Evolutionary conservation across 2,329 filamentous ascomycete species (phyloP).

Genomic region (Venturia oleaginea): DNA sequence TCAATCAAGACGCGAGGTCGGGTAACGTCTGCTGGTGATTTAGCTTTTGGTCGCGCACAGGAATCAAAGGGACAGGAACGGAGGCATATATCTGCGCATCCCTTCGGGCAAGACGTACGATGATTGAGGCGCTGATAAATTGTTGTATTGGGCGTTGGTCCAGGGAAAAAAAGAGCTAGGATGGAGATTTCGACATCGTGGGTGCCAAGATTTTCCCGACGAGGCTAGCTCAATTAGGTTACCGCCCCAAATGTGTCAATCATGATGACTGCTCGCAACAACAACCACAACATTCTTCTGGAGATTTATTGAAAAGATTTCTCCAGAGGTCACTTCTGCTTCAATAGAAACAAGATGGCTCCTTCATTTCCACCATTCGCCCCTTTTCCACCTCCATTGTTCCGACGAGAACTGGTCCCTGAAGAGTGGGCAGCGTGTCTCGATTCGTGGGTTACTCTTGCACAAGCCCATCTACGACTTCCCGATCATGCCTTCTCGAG

Average conservation of each 20-base stretch:
- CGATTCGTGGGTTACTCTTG: conserved; percentile 64
- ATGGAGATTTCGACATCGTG: conserved; percentile 3
- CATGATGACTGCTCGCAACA: neutral
- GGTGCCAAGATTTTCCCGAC: neutral
- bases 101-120: neutral
- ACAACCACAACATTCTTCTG: neutral
- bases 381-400: conserved; percentile 59
- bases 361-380: conserved; percentile 48
- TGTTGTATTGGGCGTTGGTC: neutral
- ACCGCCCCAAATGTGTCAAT: neutral
- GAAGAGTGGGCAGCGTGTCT: conserved; percentile 71
- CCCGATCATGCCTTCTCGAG: conserved; percentile 46
- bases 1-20: conserved; percentile 41
- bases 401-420: conserved; percentile 56
- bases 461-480: conserved; percentile 55
- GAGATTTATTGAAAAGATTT: neutral
- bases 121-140: conserved; percentile 1
- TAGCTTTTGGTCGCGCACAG: neutral
- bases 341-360: neutral
- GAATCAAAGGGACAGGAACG: neutral
- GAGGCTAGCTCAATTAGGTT: neutral
- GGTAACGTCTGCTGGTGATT: conserved; percentile 34
- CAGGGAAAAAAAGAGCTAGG: neutral
- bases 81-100: too few species aligned
- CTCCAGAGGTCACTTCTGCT: neutral